Percentiles rank a stretch among this genome's conserved stretches.
Conservation (phyloP, 108 stramenopile genomes). For the Mediolabrus comicus region DNA sequence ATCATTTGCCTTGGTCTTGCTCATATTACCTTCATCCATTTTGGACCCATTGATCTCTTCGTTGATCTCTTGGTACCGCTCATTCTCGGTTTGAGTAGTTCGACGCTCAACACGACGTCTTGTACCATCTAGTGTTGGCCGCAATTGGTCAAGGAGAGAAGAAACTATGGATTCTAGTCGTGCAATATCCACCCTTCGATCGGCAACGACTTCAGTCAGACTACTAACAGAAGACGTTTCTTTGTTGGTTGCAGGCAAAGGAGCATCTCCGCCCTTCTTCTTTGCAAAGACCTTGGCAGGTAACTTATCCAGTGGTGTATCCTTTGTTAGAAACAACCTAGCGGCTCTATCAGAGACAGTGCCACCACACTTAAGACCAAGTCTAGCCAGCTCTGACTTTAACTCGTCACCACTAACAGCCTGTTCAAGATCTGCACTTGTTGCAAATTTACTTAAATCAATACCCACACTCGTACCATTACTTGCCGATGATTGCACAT, state of each 20-base stretch:
- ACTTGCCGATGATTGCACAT: neutral
- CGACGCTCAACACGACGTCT: constrained; percentile 84
- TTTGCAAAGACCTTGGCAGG: constrained; percentile 80
- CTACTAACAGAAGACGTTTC: neutral
- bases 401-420: constrained; percentile 78
- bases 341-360: constrained; percentile 86
- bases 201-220: constrained; percentile 23
- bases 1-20: constrained; percentile 33
- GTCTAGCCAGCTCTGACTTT: constrained; percentile 83
- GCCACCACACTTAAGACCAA: constrained; percentile 97
- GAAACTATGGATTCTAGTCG: constrained; percentile 67
- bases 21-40: constrained; percentile 4
- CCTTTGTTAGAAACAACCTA: constrained; percentile 88
- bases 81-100: constrained; percentile 89
- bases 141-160: constrained; percentile 81
- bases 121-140: constrained; percentile 89
- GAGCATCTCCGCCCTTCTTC: constrained; percentile 23
- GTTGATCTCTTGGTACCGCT: constrained; percentile 86
- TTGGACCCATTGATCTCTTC: constrained; percentile 73
- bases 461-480: constrained; percentile 25
- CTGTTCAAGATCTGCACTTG: constrained; percentile 62
- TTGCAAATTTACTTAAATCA: constrained; percentile 62
- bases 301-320: constrained; percentile 80
- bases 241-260: neutral
- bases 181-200: constrained; percentile 78